Evolutionary conservation across 2,329 filamentous ascomycete genomes (phyloP), one percentile per base, ranked within the genome.

Genomic region (Trichoderma harzianum): DNA sequence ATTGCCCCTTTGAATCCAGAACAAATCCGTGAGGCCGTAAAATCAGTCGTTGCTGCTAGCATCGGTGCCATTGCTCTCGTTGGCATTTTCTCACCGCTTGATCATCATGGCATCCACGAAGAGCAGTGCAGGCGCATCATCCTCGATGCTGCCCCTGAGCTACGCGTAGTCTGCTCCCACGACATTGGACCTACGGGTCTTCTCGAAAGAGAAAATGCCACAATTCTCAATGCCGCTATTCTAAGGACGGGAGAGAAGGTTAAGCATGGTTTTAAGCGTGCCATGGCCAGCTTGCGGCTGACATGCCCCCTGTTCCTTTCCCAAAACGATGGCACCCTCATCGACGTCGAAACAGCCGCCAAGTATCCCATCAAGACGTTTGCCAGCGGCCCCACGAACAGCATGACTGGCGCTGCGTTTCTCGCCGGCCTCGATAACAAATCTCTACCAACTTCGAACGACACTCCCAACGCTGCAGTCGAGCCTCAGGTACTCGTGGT

Each of bases 161-260:
- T 84, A 0, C 76, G 78, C 1, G 78, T 85, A 0, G 82, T 84
- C 1, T 85, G 82, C 72, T 85, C 84, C 0, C 80, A 82, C 43
- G 78, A 82, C 28, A 83, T 86, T 21, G 84, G 83, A 0, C 81
- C 81, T 2, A 82, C 82, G 0, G 85, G 85, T 0, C 75, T 86
- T 1, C 73, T 86, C 12, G 82, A 83, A 73, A 73, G 86, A 21
- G 86, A 88, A 75, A 88, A 88, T 77, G 86, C 86, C 5, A 85
- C 85, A 2, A 87, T 88, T 24, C 80, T 88, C 62, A 88, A 88
- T 70, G 86, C 86, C 3, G 83, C 86, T 7, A 84, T 88, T 62
- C 78, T 87, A 16, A 77, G 80, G 6, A 85, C 85, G 34, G 86
- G 84, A 0, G 80, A 81, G 14, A 81, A 80, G 61, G 85, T 85